Evolutionary conservation across 805 yeast genomes (phyloP), one percentile per base, ranked within the genome.

Genomic region (Clavispora santaluciae): DNA sequence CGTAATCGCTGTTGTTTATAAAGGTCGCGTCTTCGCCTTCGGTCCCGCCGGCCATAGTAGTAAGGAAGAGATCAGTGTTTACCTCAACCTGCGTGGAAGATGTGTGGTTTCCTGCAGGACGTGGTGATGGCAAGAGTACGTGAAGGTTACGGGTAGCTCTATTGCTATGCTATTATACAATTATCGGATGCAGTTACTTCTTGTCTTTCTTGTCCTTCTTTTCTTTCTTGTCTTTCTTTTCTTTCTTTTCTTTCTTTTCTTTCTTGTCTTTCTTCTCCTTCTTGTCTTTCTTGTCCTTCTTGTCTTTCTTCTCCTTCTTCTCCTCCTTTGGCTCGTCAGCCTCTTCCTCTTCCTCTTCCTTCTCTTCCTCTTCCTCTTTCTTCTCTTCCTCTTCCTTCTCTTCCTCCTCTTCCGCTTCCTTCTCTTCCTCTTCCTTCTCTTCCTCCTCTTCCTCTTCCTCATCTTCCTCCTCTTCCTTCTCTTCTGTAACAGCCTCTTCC

Each of bases 1-100:
- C 25, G 37, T 59, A 60, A 39, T 69, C 74, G 44, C 72, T 67
- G 42, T 69, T 69, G 43, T 69, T 69, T 31, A 69, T 54, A 40
- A 69, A 69, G 1, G 70, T 57, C 5, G 50, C 60, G 10, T 57
- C 61, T 22, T 51, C 60, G 12, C 2, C 31, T 6, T 28, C 31
- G 20, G 31, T 16, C 31, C 20, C 20, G 20, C 21, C 34, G n/a
- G 31, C n/a, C 16, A 17, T 21, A 18, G 25, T 15, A 20, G 38
- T 23, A 22, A 20, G 16, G 22, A 23, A 25, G 26, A 24, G 24
- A 39, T 21, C 24, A 23, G 18, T 21, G 22, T 25, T 22, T 29
- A 26, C 36, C 22, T 29, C n/a, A 4, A 12, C 31, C 31, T 28
- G 31, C 8, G 31, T 28, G 31, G 31, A 28, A 16, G n/a, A 28